Base-by-base conservation (phyloP, 2,329 filamentous ascomycete genomes). In the Cladophialophora immunda region DNA sequence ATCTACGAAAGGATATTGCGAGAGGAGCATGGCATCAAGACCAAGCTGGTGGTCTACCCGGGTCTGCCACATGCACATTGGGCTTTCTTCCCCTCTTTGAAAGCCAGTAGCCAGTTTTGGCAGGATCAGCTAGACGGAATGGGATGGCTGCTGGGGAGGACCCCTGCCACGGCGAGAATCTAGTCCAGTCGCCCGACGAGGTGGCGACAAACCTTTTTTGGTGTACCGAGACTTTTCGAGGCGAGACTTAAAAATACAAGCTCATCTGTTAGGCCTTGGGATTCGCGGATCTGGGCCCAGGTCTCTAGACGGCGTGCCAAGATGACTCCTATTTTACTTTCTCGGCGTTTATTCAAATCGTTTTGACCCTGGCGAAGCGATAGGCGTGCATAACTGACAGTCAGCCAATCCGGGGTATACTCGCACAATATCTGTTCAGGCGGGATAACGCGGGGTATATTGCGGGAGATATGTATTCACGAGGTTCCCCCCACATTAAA, bases 31-130 rank as follows among this genome's bases (percentile, higher is more conserved):
- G 74, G 73, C 2, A 69, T 76, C 15, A 66, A 72, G 59, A 77
- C 76, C 1, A 70, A 67, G 27, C 54, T 76, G 2, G 67, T 75
- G 65, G 27, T 78, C 3, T 78, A 76, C 57, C 73, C 73, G 6
- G 77, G 77, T 8, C 61, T 77, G n/a, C 75, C 76, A 0, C 77
- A 78, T 71, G 67, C 64, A 0, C 75, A 75, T 59, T 76, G 74
- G 75, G 62, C 66, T 7, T 68, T 68, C 32, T 76, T 72, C 34
- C 72, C 73, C 2, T 60, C 72, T 11, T 58, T 72, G 13, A 68
- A 68, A 17, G 70, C 72, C 13, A 75, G 68, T 17, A 69, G 69
- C 30, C 70, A 70, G 41, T 72, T 71, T 36, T 63, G 69, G 15
- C 65, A 70, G 29, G 75, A 77, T 11, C 65, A 68, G 34, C 32